Percentiles rank a stretch among this genome's conserved stretches.
Conservation (phyloP, 352 stramenopile species). For the Albugo candida region DNA sequence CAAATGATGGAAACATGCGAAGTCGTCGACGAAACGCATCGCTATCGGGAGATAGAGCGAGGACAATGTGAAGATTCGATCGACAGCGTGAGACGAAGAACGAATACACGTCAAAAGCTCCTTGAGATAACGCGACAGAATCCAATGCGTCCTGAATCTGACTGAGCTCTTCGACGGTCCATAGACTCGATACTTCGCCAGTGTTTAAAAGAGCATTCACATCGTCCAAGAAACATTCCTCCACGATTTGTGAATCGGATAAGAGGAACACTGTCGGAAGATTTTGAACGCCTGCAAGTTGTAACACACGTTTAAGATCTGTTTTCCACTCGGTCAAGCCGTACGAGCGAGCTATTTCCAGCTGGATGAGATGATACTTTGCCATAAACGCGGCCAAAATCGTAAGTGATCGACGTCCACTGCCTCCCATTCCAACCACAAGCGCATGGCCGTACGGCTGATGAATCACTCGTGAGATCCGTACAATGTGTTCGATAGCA, state of each 20-base stretch:
- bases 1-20: conserved; percentile 90
- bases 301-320: conserved; percentile 81
- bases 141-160: conserved; percentile 64
- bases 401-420: conserved; percentile 83
- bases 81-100: conserved; percentile 83
- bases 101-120: conserved; percentile 65
- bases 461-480: conserved; percentile 84
- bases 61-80: conserved; percentile 87
- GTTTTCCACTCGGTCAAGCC: conserved; percentile 83
- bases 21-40: conserved; percentile 85
- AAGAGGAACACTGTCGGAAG: conserved; percentile 86
- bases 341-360: conserved; percentile 92
- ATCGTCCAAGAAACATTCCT: conserved; percentile 84
- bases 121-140: conserved; percentile 25
- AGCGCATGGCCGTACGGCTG: conserved; percentile 87
- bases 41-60: conserved; percentile 86
- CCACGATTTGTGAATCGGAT: conserved; percentile 85
- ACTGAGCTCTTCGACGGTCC: conserved; percentile 77
- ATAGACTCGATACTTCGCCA: conserved; percentile 84
- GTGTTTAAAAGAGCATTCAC: conserved; percentile 89
- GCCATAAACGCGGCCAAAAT: conserved; percentile 87
- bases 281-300: conserved; percentile 56
- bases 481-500: conserved; percentile 85
- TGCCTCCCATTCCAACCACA: conserved; percentile 84
- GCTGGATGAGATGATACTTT: conserved; percentile 89